Evolutionary conservation across 2,329 filamentous ascomycete genomes (phyloP), one percentile per base, ranked within the genome.

Genomic region (Domatiomyces globalis): DNA sequence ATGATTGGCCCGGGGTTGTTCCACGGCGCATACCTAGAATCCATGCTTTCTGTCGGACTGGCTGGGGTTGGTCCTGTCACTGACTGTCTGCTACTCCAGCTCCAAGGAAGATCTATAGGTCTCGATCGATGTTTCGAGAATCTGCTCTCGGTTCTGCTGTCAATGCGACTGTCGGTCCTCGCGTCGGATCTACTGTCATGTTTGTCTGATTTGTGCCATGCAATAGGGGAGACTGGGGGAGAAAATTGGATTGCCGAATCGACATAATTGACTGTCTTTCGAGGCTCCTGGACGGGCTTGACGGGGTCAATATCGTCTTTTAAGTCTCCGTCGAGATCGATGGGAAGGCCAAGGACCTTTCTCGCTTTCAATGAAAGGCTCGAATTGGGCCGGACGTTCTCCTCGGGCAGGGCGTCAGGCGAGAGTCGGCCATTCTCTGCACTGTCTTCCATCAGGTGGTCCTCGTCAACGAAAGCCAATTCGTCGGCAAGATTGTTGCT

Each of bases 401-500:
- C 70, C 53, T 72, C 71, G 5, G 69, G 68, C 27, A 72, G 62
- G 4, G 67, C 66, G 49, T 66, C 65, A 7, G 67, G 67, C 8
- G 69, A 71, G 4, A 63, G 77, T 39, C 81, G 78, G 1, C 82
- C 81, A 48, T 87, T 84, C 45, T 83, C 77, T 36, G 84, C 83
- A 56, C 85, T 72, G 50, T 80, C 77, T 44, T 79, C 75, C 39
- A 71, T 71, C 49, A 72, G 59, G 20, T 71, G 65, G 56, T 73
- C 71, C 45, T 73, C 73, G 29, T 89, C 86, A 51, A 90, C 85
- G 55, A 95, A 85, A 55, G 86, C 83, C 50, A 98, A 76, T 69
- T 98, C 92, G 60, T 96, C 89, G 0, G 92, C 92, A 43, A 98
- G 74, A 56, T 84, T 94, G 53, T 87, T 68, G 12, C 74, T 76